A percentile compares a stretch with the other conserved stretches of the same genome.
Conservation (phyloP, 257 asterid species). For the Solanum infundibuliforme region DNA sequence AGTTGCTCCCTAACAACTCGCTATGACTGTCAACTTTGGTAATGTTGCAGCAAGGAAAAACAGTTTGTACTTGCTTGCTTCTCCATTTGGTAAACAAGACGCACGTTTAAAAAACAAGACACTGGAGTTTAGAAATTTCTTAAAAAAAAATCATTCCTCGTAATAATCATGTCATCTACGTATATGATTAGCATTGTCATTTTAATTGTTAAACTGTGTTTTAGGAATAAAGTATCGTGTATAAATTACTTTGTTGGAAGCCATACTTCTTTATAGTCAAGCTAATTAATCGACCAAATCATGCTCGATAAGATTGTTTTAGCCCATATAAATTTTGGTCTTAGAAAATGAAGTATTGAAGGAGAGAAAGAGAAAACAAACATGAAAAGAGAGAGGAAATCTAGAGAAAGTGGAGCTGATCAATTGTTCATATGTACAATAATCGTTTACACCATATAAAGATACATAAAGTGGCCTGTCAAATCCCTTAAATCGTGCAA, state of each 20-base stretch:
- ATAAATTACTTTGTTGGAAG: not conserved
- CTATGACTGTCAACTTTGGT: conserved; percentile 4
- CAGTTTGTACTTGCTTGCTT: not conserved
- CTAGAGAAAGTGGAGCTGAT: not conserved
- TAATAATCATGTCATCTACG: not conserved
- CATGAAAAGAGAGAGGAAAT: not conserved
- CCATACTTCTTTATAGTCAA: not conserved
- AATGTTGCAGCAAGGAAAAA: not conserved
- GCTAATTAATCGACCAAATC: not conserved
- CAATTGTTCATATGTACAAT: too few relatives aligned
- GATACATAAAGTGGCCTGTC: not conserved
- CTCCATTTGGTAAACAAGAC: not conserved
- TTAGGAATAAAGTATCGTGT: not conserved
- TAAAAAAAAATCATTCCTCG: too few relatives aligned
- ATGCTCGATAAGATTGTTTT: not conserved
- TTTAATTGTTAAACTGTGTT: too few relatives aligned
- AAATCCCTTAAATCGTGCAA: not conserved
- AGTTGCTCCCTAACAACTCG: not conserved
- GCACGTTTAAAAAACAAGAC: not conserved
- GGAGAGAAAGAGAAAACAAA: not conserved
- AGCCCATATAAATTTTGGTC: not conserved
- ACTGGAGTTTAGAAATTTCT: too few relatives aligned
- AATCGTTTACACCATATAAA: not conserved
- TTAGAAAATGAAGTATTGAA: not conserved
- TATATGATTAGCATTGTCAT: not conserved